Conservation (phyloP, 2,329 filamentous ascomycete species). For the Eurotiales sp. region DNA sequence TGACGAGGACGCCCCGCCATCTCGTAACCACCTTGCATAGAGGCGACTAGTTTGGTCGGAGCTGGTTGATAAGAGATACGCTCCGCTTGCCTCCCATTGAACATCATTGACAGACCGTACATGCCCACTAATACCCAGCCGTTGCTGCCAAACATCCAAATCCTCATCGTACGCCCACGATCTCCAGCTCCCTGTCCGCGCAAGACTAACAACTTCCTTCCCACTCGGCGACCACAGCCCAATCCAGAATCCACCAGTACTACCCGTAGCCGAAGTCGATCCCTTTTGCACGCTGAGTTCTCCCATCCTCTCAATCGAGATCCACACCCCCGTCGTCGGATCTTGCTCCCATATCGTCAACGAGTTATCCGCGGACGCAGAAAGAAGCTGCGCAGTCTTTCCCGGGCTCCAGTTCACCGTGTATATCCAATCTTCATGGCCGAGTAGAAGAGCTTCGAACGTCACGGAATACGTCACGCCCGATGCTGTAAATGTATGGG, state of each 20-base stretch:
- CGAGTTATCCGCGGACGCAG: constrained; percentile 92
- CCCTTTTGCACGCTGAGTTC: constrained; percentile 95
- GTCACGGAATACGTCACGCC: constrained; percentile 71
- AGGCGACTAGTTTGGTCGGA: constrained; percentile 90
- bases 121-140: constrained; percentile 77
- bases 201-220: constrained; percentile 71
- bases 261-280: constrained; percentile 92
- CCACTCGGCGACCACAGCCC: constrained; percentile 85
- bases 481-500: constrained; percentile 66
- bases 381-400: constrained; percentile 65
- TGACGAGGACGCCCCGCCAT: constrained; percentile 43
- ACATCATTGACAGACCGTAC: constrained; percentile 75
- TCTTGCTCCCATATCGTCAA: constrained; percentile 91
- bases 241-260: constrained; percentile 93
- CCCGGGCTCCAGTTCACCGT: constrained; percentile 70
- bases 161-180: constrained; percentile 66
- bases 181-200: constrained; percentile 90
- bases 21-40: constrained; percentile 71
- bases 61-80: constrained; percentile 83
- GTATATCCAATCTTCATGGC: constrained; percentile 98
- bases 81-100: constrained; percentile 76
- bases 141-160: constrained; percentile 70
- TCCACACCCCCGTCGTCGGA: constrained; percentile 79
- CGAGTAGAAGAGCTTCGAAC: constrained; percentile 88
- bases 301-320: constrained; percentile 78